These are phyloP conservation scores for Kodamaea derodonti DNA, from an alignment of 1,139 yeast genomes.

Conservation along the genomic window DNA sequence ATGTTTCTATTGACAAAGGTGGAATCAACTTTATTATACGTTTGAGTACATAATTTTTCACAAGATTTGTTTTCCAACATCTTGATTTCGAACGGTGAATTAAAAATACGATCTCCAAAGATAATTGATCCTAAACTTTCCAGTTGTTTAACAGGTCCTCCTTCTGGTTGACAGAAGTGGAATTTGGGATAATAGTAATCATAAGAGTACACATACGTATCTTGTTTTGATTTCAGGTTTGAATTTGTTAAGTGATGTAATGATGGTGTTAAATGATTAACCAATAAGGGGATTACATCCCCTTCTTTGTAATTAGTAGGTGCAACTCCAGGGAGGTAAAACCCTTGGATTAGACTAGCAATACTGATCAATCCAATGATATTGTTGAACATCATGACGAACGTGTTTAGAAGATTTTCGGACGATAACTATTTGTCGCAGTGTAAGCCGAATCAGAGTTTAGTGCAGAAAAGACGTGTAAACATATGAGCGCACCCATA, in stretches of 20 bases:
- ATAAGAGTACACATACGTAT: slow-evolving; percentile 64
- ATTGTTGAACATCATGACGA: neutral
- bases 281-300: slow-evolving; percentile 71
- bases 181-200: slow-evolving; percentile 85
- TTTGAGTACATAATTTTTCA: slow-evolving; percentile 53
- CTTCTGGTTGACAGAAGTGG: slow-evolving; percentile 77
- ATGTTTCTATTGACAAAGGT: slow-evolving; percentile 74
- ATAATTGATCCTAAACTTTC: slow-evolving; percentile 90
- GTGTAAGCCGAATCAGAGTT: no score
- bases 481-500: no score
- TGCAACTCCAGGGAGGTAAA: slow-evolving; percentile 92
- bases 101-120: slow-evolving; percentile 93
- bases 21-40: slow-evolving; percentile 64
- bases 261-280: slow-evolving; percentile 86
- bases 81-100: slow-evolving; percentile 78
- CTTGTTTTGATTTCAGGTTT: slow-evolving; percentile 26
- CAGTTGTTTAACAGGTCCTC: slow-evolving; percentile 68
- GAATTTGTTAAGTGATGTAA: slow-evolving; percentile 43
- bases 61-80: slow-evolving; percentile 76
- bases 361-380: slow-evolving; percentile 18
- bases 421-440: no score
- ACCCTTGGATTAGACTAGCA: slow-evolving; percentile 33
- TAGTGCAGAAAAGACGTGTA: no score
- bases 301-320: slow-evolving; percentile 81
- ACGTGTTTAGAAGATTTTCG: neutral